These are phyloP conservation scores for Syzygium aqueum DNA, from an alignment of 345 rosid species.

Conservation along the genomic window DNA sequence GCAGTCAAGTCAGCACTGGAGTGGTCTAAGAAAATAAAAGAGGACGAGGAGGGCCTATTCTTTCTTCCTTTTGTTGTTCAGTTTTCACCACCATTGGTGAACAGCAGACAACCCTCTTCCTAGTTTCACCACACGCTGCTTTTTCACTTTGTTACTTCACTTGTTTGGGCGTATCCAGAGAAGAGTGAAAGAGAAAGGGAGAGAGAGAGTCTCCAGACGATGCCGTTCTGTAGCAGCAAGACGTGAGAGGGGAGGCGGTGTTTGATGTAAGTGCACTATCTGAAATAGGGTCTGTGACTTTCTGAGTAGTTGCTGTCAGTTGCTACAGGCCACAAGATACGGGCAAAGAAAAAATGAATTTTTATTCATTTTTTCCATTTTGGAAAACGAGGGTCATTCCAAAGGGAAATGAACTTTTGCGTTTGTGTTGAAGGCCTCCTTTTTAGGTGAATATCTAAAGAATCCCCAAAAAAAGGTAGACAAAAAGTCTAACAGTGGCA, in stretches of 20 bases:
- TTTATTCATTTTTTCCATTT: neutral
- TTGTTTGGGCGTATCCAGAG: neutral
- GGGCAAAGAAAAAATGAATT: neutral
- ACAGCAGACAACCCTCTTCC: neutral
- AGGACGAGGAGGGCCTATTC: neutral
- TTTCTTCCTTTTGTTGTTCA: neutral
- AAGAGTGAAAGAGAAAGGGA: neutral
- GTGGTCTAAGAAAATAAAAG: neutral
- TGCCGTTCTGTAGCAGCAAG: neutral
- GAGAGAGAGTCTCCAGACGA: neutral
- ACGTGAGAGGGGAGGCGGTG: neutral
- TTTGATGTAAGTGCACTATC: constrained; percentile 5
- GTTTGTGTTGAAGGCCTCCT: neutral
- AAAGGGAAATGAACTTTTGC: neutral
- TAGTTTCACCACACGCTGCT: neutral
- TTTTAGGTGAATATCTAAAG: neutral
- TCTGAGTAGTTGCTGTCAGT: constrained; percentile 9
- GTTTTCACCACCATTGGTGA: neutral
- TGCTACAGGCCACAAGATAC: constrained; percentile 2
- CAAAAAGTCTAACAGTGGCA: neutral
- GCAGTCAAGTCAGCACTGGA: neutral
- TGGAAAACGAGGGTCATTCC: neutral
- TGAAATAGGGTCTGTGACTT: constrained; percentile 4
- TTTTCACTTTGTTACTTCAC: neutral
- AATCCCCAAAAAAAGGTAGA: neutral